A percentile compares a stretch with the other conserved stretches of the same genome.
Conservation (phyloP, 352 stramenopile species). For the Phytophthora colocasiae region DNA sequence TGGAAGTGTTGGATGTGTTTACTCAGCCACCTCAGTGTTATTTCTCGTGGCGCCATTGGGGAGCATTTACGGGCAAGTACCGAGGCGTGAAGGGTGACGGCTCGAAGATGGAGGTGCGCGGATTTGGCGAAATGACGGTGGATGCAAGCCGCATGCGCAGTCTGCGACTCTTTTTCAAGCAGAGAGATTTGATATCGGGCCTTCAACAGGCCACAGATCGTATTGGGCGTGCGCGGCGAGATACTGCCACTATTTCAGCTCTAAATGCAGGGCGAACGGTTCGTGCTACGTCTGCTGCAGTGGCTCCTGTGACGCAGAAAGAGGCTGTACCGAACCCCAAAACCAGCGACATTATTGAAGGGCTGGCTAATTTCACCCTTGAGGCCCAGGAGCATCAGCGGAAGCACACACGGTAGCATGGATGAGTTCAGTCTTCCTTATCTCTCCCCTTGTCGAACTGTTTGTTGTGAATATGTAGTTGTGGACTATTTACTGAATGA, state of each 20-base stretch:
- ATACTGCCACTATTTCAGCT: conserved; percentile 21
- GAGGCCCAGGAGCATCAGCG: conserved; percentile 41
- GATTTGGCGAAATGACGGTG: conserved; percentile 77
- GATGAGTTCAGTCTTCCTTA: conserved; percentile 3
- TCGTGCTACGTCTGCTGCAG: conserved; percentile 26
- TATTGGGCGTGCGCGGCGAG: conserved; percentile 25
- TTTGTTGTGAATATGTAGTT: conserved; percentile 26
- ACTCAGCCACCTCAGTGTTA: conserved; percentile 79
- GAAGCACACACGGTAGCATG: conserved; percentile 32
- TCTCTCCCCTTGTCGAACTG: conserved; percentile 4
- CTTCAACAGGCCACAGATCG: conserved; percentile 44
- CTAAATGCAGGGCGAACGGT: conserved; percentile 16
- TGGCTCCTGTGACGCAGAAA: conserved; percentile 28
- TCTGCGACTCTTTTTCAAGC: conserved; percentile 75
- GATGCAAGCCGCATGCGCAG: conserved; percentile 57
- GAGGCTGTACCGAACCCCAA: conserved; percentile 28
- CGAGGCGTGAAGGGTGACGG: conserved; percentile 69
- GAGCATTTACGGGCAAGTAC: conserved; percentile 71
- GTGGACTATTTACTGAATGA: conserved; percentile 39
- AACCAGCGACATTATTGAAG: conserved; percentile 57
- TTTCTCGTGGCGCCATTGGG: conserved; percentile 87
- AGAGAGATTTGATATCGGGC: conserved; percentile 59
- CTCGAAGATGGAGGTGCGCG: conserved; percentile 63
- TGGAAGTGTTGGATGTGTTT: conserved; percentile 83
- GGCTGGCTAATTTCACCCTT: conserved; percentile 52